These are phyloP conservation scores for Calonectria pseudoturangicola DNA, from an alignment of 2,329 filamentous ascomycete genomes.

Conservation along the genomic window DNA sequence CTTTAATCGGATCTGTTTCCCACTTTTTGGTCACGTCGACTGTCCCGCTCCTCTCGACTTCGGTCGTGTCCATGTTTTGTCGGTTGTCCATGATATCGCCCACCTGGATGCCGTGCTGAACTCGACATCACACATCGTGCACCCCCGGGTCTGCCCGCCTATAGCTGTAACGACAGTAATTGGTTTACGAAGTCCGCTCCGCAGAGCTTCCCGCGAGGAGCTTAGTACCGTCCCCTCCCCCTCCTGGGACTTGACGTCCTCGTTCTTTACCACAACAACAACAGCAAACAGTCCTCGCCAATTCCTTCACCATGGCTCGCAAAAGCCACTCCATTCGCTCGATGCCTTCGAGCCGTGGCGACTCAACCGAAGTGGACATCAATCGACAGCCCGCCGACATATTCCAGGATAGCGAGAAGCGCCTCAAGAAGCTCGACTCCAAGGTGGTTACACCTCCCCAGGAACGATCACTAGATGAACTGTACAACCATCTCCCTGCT, in stretches of 20 bases:
- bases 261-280: neutral
- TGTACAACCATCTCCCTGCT: conserved; percentile 77
- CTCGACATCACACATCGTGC: conserved; percentile 27
- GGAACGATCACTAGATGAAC: conserved; percentile 67
- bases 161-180: conserved; percentile 4
- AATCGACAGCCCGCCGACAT: conserved; percentile 40
- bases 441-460: conserved; percentile 59
- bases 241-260: neutral
- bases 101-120: conserved; percentile 27
- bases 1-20: conserved; percentile 5
- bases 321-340: conserved; percentile 55
- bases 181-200: conserved; percentile 2
- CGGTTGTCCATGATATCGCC: neutral
- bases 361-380: conserved; percentile 56
- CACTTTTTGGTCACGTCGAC: conserved; percentile 3
- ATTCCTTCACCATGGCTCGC: conserved; percentile 50
- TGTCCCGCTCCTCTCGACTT: conserved; percentile 4
- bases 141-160: conserved; percentile 32
- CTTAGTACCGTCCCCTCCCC: neutral
- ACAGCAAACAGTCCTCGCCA: neutral
- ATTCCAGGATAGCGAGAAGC: conserved; percentile 45
- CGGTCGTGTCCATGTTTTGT: conserved; percentile 2
- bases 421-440: conserved; percentile 66
- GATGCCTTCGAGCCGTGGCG: conserved; percentile 60
- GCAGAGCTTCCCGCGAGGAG: neutral